Evolutionary conservation across 2,329 filamentous ascomycete genomes (phyloP), one percentile per base, ranked within the genome.

Genomic region (Claviceps capensis): DNA sequence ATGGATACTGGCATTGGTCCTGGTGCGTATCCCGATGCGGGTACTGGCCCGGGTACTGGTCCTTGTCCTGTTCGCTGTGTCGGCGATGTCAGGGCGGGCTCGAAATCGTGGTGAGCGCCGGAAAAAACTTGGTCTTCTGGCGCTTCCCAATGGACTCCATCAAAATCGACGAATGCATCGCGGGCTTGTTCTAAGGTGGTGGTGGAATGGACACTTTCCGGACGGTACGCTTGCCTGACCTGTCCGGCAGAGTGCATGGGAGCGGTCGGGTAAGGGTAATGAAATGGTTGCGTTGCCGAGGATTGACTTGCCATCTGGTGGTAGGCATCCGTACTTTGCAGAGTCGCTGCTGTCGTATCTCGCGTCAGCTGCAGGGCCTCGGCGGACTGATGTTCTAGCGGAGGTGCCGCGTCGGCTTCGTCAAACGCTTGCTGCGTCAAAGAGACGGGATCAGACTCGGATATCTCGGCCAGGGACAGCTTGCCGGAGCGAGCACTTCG

Each of bases 121-220:
- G 55, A 54, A 2, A n/a, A 38, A 19, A 62, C 60, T 19, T 58
- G 57, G 16, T 70, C 69, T 22, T 59, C 58, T 6, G 81, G 75
- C 4, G 82, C 77, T 30, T 79, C 76, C 63, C 82, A 88, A 62
- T 91, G 86, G 14, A 85, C 83, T 40, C 87, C 87, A 63, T 93
- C 87, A 62, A 93, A 93, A 63, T 90, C 86, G 43, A 81, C 77
- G 70, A 91, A 93, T 3, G 86, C 78, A 41, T 76, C 74, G 69
- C 81, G 72, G 17, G 79, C 79, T 62, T 86, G 81, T 36, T 84
- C 81, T 53, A 75, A 82, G 2, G 84, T 86, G 52, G 77, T 76
- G 46, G 68, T 71, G 3, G 80, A 83, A 11, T 71, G 76, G 9
- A 77, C 70, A 3, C 78, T 79, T 9, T 60, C 59, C 0, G 68